Base-by-base conservation (phyloP, 2,329 filamentous ascomycete genomes). In the Trichoderma breve region DNA sequence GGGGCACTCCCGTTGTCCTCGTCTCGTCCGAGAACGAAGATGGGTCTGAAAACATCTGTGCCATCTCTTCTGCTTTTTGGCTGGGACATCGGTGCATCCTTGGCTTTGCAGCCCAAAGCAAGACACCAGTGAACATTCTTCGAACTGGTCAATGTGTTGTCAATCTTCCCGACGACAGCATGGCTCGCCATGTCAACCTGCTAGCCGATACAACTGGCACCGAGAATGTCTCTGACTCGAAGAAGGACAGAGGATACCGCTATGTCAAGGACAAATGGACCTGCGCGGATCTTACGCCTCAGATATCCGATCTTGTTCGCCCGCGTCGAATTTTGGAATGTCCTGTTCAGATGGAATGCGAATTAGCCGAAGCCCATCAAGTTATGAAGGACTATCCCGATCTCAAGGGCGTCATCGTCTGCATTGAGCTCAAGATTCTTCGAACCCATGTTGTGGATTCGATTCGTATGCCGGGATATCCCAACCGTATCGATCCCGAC, bases 31-130 rank as follows among this genome's bases (percentile, higher is more conserved):
- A 78, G 58, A 85, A 85, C 72, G 78, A 80, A 74, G 83, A 85
- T 71, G 79, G 78, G 6, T 81, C 80, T 4, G 74, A 74, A 73
- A 85, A 85, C 73, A 80, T 85, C 61, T 78, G 76, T 8, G 80
- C 83, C 9, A 84, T 84, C 71, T 85, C 83, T 18, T 84, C 83
- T 6, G 82, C 81, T 24, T 85, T 79, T 76, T 86, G 83, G 83
- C 79, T 85, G 12, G 80, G 80, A 6, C 76, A 82, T 72, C 80
- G 80, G 14, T 85, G 83, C 76, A 76, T 85, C 75, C 79, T 85
- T 6, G 84, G 83, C 2, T 77, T 85, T 3, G 77, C 47, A 6
- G 76, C 79, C 9, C 73, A 71, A 18, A 79, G 78, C 57, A 79
- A 84, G 71, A 84, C 83, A 0, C 79, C 82, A 0, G 66, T 77